These are phyloP conservation scores for Cantharellus anzutake DNA, from an alignment of 768 basidiomycete species.

Conservation along the genomic window DNA sequence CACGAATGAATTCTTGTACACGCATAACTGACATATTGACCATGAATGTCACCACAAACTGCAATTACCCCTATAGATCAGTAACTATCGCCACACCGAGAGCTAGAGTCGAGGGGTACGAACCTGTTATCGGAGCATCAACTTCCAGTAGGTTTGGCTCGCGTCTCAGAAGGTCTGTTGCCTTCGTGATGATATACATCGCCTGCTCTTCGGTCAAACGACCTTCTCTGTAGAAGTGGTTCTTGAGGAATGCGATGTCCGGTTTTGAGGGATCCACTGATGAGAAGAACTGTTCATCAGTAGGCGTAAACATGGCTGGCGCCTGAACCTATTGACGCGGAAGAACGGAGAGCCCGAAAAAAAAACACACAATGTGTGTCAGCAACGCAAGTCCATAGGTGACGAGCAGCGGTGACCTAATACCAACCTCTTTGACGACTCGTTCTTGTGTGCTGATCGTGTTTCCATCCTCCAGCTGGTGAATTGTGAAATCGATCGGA, in stretches of 20 bases:
- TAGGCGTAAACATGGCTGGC: slow-evolving; percentile 83
- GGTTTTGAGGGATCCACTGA: slow-evolving; percentile 73
- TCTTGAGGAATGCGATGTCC: slow-evolving; percentile 91
- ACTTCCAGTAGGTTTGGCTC: slow-evolving; percentile 88
- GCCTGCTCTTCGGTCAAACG: slow-evolving; percentile 89
- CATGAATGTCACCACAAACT: slow-evolving; percentile 98
- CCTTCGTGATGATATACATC: slow-evolving; percentile 77
- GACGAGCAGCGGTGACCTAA: not conserved
- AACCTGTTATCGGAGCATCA: slow-evolving; percentile 95
- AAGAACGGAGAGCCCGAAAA: not conserved
- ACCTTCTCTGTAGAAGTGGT: slow-evolving; percentile 96
- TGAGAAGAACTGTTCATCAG: slow-evolving; percentile 87
- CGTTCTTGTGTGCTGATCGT: slow-evolving; percentile 85
- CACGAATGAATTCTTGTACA: not conserved
- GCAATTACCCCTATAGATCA: slow-evolving; percentile 1
- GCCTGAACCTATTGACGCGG: slow-evolving; percentile 64
- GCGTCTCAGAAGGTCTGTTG: slow-evolving; percentile 57
- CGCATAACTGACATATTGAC: slow-evolving; percentile 73
- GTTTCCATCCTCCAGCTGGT: slow-evolving; percentile 81
- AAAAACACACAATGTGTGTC: not conserved
- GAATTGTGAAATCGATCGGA: slow-evolving; percentile 78
- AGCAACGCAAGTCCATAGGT: not conserved
- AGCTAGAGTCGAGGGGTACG: slow-evolving; percentile 13
- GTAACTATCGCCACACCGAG: not conserved
- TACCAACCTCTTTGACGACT: slow-evolving; percentile 76